Conservation (phyloP, 345 rosid genomes). For the Euphorbia peplus region DNA sequence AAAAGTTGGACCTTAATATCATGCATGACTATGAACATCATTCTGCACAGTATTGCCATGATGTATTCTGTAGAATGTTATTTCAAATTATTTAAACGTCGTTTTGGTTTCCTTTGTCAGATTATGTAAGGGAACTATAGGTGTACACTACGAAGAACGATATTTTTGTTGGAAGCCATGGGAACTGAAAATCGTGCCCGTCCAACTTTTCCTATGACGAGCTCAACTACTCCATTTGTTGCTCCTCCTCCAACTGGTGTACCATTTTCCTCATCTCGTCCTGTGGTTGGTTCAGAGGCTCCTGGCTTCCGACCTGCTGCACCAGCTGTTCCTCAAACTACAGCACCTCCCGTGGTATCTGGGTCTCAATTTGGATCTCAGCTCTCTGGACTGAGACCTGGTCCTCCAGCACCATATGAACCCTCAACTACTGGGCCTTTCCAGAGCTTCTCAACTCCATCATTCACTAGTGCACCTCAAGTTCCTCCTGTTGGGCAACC, state of each 20-base stretch:
- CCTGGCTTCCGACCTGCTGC: constrained; percentile 47
- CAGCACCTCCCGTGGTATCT: constrained; percentile 39
- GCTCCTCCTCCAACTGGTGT: constrained; percentile 61
- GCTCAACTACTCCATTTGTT: constrained; percentile 55
- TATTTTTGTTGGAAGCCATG: constrained; percentile 39
- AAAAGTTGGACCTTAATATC: neutral
- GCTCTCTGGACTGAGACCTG: constrained; percentile 47
- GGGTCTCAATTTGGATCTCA: constrained; percentile 41
- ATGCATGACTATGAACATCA: neutral
- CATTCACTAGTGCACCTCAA: constrained; percentile 43
- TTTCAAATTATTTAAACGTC: neutral
- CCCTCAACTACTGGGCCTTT: constrained; percentile 50
- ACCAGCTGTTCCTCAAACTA: constrained; percentile 43
- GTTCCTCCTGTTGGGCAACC: constrained; percentile 48
- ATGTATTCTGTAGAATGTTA: neutral
- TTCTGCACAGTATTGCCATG: neutral
- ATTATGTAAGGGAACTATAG: constrained; percentile 33
- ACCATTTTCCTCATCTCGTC: constrained; percentile 57
- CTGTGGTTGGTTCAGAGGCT: constrained; percentile 42
- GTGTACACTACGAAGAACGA: neutral
- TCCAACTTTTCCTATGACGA: constrained; percentile 53
- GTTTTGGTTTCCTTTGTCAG: constrained; percentile 28
- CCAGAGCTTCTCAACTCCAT: constrained; percentile 57
- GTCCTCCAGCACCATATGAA: constrained; percentile 43
- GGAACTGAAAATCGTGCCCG: constrained; percentile 64